phyloP scores from a whole-genome alignment of 768 basidiomycete species.

The Lactarius vividus region DNA sequence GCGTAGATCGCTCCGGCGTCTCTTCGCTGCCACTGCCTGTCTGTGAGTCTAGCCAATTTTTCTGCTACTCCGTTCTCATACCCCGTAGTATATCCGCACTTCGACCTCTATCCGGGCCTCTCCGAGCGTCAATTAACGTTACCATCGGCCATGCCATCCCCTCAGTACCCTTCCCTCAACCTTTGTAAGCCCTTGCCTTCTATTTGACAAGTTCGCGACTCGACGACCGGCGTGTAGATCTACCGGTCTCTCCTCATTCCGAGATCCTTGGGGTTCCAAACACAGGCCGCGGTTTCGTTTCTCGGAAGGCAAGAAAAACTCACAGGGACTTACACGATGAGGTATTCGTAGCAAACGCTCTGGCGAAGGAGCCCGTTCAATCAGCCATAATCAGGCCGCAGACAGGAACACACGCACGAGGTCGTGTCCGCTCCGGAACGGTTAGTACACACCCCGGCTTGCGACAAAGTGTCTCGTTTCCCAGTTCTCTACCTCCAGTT shows the following conservation, averaged over 20 bases:
- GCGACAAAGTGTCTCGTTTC: conserved; percentile 17
- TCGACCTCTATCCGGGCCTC: conserved; percentile 29
- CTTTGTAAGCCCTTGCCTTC: conserved; percentile 28
- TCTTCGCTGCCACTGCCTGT: neutral
- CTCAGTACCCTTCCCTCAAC: conserved; percentile 30
- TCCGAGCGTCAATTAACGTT: neutral
- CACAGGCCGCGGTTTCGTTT: neutral
- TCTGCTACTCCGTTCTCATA: neutral
- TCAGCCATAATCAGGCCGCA: neutral
- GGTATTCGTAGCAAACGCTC: conserved; percentile 1
- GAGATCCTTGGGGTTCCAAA: conserved; percentile 23
- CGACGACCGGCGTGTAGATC: conserved; percentile 23
- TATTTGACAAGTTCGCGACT: neutral
- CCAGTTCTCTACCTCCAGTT: conserved; percentile 26
- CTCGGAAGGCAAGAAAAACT: neutral
- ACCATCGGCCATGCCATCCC: neutral
- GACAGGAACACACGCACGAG: neutral
- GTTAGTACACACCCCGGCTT: conserved; percentile 18
- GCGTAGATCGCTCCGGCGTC: conserved; percentile 27
- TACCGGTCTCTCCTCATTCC: conserved; percentile 32
- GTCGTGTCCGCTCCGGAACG: conserved; percentile 29
- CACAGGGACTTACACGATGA: conserved; percentile 19
- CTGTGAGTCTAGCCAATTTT: conserved; percentile 8
- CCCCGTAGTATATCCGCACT: conserved; percentile 30
- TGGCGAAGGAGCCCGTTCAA: neutral